A percentile compares a stretch with the other conserved stretches of the same genome.
Conservation (phyloP, 2,329 filamentous ascomycete genomes). For the Trichoderma harzianum region DNA sequence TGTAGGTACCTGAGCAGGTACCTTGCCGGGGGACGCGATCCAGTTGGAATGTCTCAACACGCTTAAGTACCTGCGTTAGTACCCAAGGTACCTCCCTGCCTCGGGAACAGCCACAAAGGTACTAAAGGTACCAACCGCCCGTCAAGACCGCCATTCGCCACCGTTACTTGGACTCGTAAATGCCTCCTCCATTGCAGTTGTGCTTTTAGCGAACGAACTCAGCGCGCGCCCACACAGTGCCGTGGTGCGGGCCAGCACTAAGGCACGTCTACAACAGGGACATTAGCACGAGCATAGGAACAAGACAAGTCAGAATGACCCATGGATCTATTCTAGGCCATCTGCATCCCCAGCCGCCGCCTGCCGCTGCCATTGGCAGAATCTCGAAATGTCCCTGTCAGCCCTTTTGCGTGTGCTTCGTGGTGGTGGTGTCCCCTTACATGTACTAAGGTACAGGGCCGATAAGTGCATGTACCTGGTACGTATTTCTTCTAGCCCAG, state of each 20-base stretch:
- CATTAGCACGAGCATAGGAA: not conserved
- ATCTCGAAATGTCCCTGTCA: slow-evolving; percentile 14
- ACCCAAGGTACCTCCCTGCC: too few relatives aligned
- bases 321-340: slow-evolving; percentile 3
- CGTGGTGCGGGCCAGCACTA: not conserved
- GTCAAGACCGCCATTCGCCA: not conserved
- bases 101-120: too few relatives aligned
- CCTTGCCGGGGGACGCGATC: too few relatives aligned
- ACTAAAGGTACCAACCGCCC: not conserved
- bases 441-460: not conserved
- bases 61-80: too few relatives aligned
- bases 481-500: not conserved
- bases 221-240: slow-evolving; percentile 17
- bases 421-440: not conserved
- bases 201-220: not conserved
- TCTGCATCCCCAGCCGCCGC: slow-evolving; percentile 2
- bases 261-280: not conserved
- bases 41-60: too few relatives aligned
- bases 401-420: slow-evolving; percentile 1
- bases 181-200: not conserved
- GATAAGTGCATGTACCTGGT: not conserved
- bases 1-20: too few relatives aligned
- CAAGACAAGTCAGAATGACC: not conserved
- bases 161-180: not conserved
- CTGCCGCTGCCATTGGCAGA: slow-evolving; percentile 9